Evolutionary conservation across 2,329 filamentous ascomycete species (phyloP).

Genomic region (Botrytis paeoniae): DNA sequence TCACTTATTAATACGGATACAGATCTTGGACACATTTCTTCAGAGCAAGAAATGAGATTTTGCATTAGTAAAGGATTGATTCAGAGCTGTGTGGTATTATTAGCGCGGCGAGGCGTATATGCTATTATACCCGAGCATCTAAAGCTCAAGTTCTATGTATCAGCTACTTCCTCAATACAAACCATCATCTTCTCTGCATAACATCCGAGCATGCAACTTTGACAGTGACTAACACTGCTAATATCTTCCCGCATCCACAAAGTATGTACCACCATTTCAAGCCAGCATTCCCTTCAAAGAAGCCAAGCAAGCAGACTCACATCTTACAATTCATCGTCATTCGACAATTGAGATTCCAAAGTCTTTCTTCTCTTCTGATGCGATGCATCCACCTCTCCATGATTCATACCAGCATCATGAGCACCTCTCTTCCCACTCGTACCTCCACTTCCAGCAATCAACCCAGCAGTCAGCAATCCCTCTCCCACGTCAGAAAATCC

Average conservation of each 20-base stretch:
- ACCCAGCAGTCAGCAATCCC: not conserved
- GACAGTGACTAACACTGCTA: not conserved
- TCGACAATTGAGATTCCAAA: not conserved
- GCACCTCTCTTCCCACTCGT: not conserved
- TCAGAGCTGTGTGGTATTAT: too few relatives aligned
- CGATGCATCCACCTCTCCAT: not conserved
- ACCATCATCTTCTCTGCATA: not conserved
- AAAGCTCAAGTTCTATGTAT: not conserved
- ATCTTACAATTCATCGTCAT: constrained; percentile 10
- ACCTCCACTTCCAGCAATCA: not conserved
- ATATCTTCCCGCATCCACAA: not conserved
- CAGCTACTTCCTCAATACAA: not conserved
- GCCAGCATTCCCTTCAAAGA: not conserved
- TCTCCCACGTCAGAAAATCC: constrained; percentile 3
- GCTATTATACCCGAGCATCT: not conserved
- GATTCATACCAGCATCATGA: not conserved
- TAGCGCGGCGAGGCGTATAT: too few relatives aligned
- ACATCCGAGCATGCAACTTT: not conserved
- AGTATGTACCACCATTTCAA: not conserved
- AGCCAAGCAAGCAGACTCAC: not conserved
- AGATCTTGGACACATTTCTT: not conserved
- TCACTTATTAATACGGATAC: not conserved
- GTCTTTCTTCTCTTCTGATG: not conserved
- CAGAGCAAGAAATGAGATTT: not conserved
- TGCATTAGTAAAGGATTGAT: too few relatives aligned